Evolutionary conservation across 306 rosid species (phyloP).

Genomic region (Alnus rubra): DNA sequence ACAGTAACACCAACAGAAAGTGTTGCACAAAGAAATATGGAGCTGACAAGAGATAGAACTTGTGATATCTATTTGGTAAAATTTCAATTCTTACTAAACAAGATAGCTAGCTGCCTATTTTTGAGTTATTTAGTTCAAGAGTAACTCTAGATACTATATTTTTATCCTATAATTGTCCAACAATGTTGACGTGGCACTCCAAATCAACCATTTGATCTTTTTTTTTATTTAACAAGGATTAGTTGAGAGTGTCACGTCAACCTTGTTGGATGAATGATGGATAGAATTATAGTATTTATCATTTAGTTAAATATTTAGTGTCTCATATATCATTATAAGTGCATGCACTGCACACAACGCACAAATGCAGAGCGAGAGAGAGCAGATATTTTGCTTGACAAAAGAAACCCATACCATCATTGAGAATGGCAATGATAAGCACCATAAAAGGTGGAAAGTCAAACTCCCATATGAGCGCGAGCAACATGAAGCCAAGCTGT

Average conservation of each 20-base stretch:
- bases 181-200: no score
- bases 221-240: no score
- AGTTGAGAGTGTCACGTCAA: no score
- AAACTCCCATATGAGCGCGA: constrained; percentile 92
- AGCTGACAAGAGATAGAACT: constrained; percentile 1
- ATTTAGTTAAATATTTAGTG: not conserved
- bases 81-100: not conserved
- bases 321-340: not conserved
- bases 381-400: constrained; percentile 11
- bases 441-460: constrained; percentile 99
- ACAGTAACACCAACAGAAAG: not conserved
- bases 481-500: constrained; percentile 99
- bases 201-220: no score
- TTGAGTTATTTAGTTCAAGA: not conserved
- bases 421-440: constrained; percentile 93
- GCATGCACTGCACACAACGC: not conserved
- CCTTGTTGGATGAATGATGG: no score
- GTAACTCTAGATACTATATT: no score
- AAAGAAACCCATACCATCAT: constrained; percentile 74
- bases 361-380: not conserved
- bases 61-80: not conserved
- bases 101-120: not conserved
- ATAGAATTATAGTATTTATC: no score
- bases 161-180: no score
- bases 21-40: not conserved